Conservation (phyloP, 176 grass and related monocot genomes). For the Rhynchospora pubera region DNA sequence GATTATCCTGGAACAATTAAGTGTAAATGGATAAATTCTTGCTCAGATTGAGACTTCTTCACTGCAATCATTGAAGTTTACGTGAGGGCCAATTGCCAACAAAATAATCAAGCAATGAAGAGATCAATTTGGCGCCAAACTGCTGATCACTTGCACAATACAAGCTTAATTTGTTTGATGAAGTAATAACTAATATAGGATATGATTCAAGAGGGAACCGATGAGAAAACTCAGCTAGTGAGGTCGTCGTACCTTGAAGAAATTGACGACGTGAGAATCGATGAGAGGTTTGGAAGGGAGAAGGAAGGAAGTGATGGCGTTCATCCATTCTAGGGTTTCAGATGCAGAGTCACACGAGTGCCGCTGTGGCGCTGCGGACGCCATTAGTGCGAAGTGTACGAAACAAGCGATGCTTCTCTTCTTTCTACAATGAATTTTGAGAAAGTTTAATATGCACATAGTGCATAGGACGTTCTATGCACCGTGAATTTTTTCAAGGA, state of each 20-base stretch:
- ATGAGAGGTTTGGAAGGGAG: conserved; percentile 41
- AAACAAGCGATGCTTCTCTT: neutral
- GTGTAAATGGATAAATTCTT: neutral
- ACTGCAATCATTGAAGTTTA: neutral
- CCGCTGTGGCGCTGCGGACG: conserved; percentile 23
- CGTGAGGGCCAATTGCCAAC: neutral
- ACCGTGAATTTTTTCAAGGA: too few relatives aligned
- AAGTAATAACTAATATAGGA: neutral
- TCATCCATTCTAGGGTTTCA: conserved; percentile 76
- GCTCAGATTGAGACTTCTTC: neutral
- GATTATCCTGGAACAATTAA: conserved; percentile 38
- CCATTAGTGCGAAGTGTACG: neutral
- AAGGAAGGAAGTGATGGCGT: conserved; percentile 53
- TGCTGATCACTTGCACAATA: neutral
- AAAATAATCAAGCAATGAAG: neutral
- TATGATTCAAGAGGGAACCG: neutral
- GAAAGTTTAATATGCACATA: too few relatives aligned
- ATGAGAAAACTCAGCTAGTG: neutral
- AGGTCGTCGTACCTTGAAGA: conserved; percentile 97
- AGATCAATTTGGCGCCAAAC: neutral
- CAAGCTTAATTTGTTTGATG: neutral
- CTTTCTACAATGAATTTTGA: neutral
- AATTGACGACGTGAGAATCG: conserved; percentile 90
- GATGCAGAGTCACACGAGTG: conserved; percentile 50
- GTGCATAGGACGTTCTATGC: too few relatives aligned